Conservation (phyloP, 441 rosid species). For the Euphorbia corollata region DNA sequence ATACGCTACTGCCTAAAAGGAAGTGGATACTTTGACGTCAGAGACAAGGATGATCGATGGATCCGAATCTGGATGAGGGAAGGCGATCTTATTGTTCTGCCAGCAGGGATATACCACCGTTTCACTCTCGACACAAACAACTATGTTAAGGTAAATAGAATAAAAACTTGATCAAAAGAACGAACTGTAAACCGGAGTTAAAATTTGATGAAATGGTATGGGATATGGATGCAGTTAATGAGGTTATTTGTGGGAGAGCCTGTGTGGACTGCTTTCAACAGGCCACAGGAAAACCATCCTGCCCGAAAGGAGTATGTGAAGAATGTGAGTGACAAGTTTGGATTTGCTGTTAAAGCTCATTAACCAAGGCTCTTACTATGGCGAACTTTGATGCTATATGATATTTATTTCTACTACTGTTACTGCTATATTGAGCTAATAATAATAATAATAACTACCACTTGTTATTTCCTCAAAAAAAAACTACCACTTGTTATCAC, state of each 20-base stretch:
- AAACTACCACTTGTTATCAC: no score
- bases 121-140: constrained; percentile 70
- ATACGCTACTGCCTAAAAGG: constrained; percentile 75
- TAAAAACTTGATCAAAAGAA: neutral
- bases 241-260: constrained; percentile 85
- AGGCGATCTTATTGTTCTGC: constrained; percentile 67
- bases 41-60: constrained; percentile 68
- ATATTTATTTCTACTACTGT: no score
- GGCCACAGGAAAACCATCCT: constrained; percentile 76
- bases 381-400: neutral
- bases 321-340: constrained; percentile 33
- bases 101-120: constrained; percentile 81
- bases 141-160: constrained; percentile 50
- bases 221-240: constrained; percentile 45
- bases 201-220: constrained; percentile 3
- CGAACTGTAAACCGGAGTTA: neutral
- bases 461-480: no score
- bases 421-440: no score
- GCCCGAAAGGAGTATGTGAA: constrained; percentile 55
- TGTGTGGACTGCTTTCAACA: constrained; percentile 64
- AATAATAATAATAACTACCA: no score
- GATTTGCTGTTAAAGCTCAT: constrained; percentile 42
- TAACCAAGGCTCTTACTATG: constrained; percentile 9
- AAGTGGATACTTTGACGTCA: constrained; percentile 76
- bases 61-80: constrained; percentile 61